These are phyloP conservation scores for Polychytrium aggregatum DNA, from an alignment of 192 early-diverging fungal genomes.

Conservation along the genomic window DNA sequence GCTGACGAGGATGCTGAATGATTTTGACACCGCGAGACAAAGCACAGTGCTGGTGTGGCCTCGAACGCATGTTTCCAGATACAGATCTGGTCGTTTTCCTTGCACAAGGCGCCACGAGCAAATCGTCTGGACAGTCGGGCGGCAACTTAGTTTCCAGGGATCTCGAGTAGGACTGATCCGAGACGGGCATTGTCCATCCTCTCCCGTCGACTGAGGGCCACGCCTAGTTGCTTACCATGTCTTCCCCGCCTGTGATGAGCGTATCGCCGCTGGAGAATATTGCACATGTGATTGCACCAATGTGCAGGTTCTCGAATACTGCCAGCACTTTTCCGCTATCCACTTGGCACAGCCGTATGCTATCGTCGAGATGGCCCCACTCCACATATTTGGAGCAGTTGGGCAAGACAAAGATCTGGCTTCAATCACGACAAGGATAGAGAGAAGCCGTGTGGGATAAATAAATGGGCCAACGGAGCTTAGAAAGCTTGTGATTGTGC, in stretches of 20 bases:
- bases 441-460: no score
- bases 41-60: constrained; percentile 3
- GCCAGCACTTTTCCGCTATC: not conserved
- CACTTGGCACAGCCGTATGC: constrained; percentile 7
- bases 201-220: not conserved
- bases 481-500: no score
- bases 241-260: no score
- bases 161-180: not conserved
- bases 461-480: no score
- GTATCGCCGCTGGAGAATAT: no score
- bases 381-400: constrained; percentile 6
- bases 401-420: constrained; percentile 1
- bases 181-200: not conserved
- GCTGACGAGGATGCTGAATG: constrained; percentile 6
- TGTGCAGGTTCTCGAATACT: no score
- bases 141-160: constrained; percentile 2
- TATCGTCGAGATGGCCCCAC: constrained; percentile 7
- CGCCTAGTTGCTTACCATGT: not conserved
- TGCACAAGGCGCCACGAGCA: constrained; percentile 5
- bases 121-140: no score
- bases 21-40: constrained; percentile 3
- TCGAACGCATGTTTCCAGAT: constrained; percentile 1
- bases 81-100: constrained; percentile 1
- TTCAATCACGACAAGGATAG: no score
- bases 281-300: no score